Evolutionary conservation across 495 filamentous ascomycete genomes (phyloP).

Genomic region (Penicillium silybi): DNA sequence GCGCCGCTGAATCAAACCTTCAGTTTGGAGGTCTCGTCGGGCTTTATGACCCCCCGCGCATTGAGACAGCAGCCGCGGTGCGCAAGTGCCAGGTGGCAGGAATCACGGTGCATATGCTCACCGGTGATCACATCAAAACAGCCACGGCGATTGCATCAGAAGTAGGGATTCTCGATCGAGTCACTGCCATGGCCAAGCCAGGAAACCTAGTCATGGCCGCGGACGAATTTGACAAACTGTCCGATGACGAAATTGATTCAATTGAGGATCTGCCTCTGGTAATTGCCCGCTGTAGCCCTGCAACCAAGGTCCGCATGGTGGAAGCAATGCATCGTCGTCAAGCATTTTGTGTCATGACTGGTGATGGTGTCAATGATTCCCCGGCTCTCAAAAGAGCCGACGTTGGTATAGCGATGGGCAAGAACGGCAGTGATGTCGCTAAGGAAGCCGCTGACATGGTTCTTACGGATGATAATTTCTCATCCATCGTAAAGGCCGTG

Average conservation of each 20-base stretch:
- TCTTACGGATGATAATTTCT: slow-evolving; percentile 85
- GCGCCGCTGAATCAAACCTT: slow-evolving; percentile 50
- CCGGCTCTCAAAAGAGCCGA: slow-evolving; percentile 74
- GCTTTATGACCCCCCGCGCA: slow-evolving; percentile 65
- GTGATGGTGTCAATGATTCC: slow-evolving; percentile 84
- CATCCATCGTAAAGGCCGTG: slow-evolving; percentile 68
- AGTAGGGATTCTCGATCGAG: slow-evolving; percentile 57
- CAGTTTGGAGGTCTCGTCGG: slow-evolving; percentile 57
- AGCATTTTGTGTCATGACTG: slow-evolving; percentile 67
- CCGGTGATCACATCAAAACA: slow-evolving; percentile 61
- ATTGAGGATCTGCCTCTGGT: slow-evolving; percentile 62
- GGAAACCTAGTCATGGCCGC: slow-evolving; percentile 60
- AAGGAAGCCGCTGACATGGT: slow-evolving; percentile 87
- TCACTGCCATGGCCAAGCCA: slow-evolving; percentile 42
- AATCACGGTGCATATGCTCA: slow-evolving; percentile 68
- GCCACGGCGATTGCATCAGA: slow-evolving; percentile 59
- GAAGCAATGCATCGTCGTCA: slow-evolving; percentile 63
- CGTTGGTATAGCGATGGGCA: slow-evolving; percentile 84
- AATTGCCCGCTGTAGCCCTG: slow-evolving; percentile 65
- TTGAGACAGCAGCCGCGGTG: slow-evolving; percentile 54
- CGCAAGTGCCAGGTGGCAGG: slow-evolving; percentile 57
- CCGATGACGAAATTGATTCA: slow-evolving; percentile 56
- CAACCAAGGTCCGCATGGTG: slow-evolving; percentile 69
- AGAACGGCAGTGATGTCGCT: slow-evolving; percentile 81
- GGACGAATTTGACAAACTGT: slow-evolving; percentile 57